Conservation (phyloP, 2,329 filamentous ascomycete genomes). For the Pseudopithomyces maydicus region DNA sequence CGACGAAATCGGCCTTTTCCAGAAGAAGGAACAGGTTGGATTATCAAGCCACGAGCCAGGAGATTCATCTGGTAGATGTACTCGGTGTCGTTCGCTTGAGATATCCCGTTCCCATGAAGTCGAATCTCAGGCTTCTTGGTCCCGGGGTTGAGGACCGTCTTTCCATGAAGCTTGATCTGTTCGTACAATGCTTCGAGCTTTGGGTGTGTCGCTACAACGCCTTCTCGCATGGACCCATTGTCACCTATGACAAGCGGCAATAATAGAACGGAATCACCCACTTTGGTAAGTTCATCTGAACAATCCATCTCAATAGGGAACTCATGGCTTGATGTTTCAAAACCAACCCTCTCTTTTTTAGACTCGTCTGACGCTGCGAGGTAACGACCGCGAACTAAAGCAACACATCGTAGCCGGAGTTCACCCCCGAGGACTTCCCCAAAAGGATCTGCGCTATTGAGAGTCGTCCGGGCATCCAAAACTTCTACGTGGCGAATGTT, state of each 20-base stretch:
- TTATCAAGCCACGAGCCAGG: not conserved
- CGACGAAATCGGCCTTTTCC: not conserved
- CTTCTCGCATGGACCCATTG: not conserved
- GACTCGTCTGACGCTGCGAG: not conserved
- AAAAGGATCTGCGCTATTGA: not conserved
- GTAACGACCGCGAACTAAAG: not conserved
- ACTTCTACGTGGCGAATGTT: not conserved
- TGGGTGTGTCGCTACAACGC: not conserved
- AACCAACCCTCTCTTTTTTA: not conserved
- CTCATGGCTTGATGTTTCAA: not conserved
- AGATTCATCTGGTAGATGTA: not conserved
- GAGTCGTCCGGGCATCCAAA: not conserved
- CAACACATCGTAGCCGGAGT: constrained; percentile 1
- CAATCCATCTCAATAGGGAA: not conserved
- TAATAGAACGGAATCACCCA: not conserved
- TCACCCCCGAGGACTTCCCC: not conserved
- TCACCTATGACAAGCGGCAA: not conserved
- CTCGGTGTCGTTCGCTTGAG: not conserved
- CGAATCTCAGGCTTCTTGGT: not conserved
- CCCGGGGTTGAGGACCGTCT: not conserved
- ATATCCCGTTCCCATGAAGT: not conserved
- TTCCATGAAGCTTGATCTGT: not conserved
- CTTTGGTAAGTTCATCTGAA: not conserved
- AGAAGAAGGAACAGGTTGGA: not conserved
- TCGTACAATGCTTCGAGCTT: not conserved